These are phyloP conservation scores for Wolfiporia cocos DNA, from an alignment of 1,284 basidiomycete genomes.

Conservation along the genomic window DNA sequence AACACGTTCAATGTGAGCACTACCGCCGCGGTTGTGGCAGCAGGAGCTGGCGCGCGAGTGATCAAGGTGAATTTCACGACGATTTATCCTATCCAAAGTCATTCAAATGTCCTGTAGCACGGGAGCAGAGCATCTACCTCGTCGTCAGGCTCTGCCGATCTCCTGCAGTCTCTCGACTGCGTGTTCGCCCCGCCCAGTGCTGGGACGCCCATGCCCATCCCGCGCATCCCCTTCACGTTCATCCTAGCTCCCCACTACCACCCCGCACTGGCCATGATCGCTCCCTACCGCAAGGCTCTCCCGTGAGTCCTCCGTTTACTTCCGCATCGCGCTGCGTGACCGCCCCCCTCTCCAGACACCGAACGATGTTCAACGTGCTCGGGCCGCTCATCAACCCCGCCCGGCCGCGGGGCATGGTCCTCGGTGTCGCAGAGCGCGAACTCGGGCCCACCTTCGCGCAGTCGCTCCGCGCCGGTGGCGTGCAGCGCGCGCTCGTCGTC, in stretches of 20 bases:
- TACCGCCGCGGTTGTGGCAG: slow-evolving; percentile 90
- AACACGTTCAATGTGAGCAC: slow-evolving; percentile 99
- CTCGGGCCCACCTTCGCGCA: slow-evolving; percentile 85
- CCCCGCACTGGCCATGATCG: slow-evolving; percentile 79
- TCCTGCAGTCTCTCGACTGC: slow-evolving; percentile 84
- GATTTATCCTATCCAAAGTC: slow-evolving; percentile 12
- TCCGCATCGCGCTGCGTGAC: no score
- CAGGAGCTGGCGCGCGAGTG: slow-evolving; percentile 89
- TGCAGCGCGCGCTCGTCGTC: slow-evolving; percentile 85
- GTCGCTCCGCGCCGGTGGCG: slow-evolving; percentile 63
- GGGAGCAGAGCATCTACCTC: slow-evolving; percentile 93
- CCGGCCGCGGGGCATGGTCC: slow-evolving; percentile 77
- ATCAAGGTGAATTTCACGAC: slow-evolving; percentile 63
- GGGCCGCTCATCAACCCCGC: slow-evolving; percentile 96
- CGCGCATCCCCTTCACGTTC: slow-evolving; percentile 81
- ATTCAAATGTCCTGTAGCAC: slow-evolving; percentile 49
- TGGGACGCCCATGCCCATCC: slow-evolving; percentile 46
- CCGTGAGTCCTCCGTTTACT: slow-evolving; percentile 45
- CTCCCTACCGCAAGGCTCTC: slow-evolving; percentile 80
- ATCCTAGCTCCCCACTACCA: slow-evolving; percentile 94
- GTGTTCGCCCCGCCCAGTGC: slow-evolving; percentile 66
- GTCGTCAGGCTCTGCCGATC: slow-evolving; percentile 90
- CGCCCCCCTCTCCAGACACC: slow-evolving; percentile 36
- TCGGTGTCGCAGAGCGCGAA: slow-evolving; percentile 84
- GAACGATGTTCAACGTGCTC: slow-evolving; percentile 95